These are phyloP conservation scores for Metschnikowia proteae DNA, from an alignment of 805 yeast species.

Conservation along the genomic window DNA sequence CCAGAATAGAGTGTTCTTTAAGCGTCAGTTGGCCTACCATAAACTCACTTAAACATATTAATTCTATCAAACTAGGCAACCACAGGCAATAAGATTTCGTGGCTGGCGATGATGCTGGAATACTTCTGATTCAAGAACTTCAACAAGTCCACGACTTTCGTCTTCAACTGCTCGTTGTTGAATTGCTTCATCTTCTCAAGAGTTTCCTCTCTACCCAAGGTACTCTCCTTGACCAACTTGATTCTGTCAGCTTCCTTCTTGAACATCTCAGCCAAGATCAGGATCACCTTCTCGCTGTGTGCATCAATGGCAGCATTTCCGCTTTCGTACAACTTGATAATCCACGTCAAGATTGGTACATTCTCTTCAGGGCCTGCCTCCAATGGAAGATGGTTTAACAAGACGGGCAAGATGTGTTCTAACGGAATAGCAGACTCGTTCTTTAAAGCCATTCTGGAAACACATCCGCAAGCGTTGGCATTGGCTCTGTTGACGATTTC, in stretches of 20 bases:
- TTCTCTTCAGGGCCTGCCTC: slow-evolving; percentile 89
- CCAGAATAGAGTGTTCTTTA: too few species aligned
- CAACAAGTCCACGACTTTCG: slow-evolving; percentile 64
- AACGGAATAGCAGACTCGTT: slow-evolving; percentile 72
- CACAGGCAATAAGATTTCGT: slow-evolving; percentile 44
- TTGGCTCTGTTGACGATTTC: slow-evolving; percentile 78
- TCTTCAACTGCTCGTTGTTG: slow-evolving; percentile 61
- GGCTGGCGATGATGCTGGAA: slow-evolving; percentile 58
- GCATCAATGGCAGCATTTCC: slow-evolving; percentile 51
- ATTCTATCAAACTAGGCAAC: slow-evolving; percentile 24
- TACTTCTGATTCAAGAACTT: slow-evolving; percentile 65
- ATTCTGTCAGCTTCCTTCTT: slow-evolving; percentile 71
- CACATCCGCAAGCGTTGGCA: slow-evolving; percentile 97
- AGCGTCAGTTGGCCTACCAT: neutral
- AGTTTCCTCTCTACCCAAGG: slow-evolving; percentile 82
- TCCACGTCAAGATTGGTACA: slow-evolving; percentile 78
- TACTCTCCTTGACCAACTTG: slow-evolving; percentile 65
- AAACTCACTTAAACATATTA: neutral
- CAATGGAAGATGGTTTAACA: slow-evolving; percentile 79
- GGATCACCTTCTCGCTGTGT: slow-evolving; percentile 62
- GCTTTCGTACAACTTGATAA: slow-evolving; percentile 66
- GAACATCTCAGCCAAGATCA: slow-evolving; percentile 66
- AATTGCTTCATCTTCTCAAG: slow-evolving; percentile 77
- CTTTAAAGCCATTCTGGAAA: slow-evolving; percentile 82
- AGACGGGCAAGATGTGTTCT: slow-evolving; percentile 65